Evolutionary conservation across 179 eudicot genomes (phyloP), one percentile per base, ranked within the genome.

Genomic region (Pouteria campechiana): DNA sequence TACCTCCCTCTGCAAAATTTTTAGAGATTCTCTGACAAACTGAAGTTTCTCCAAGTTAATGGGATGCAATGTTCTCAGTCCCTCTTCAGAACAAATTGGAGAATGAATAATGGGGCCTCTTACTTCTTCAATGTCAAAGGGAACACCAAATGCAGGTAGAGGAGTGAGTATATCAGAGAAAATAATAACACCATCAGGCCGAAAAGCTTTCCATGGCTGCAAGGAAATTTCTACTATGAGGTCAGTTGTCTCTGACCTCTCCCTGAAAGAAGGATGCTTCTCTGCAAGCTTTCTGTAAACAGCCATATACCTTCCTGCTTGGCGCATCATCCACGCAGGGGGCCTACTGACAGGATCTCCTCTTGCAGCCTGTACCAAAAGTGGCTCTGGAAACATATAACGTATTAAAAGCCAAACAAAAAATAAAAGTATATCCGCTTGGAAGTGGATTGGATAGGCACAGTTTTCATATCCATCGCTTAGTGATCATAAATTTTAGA

Each of bases 281-380:
- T 88, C 72, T 37, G 97, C 94, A 64, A 88, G 97, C 81, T 81
- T 84, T 81, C 85, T 70, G 78, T 88, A 88, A 61, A 72, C 68
- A 31, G 95, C 95, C 97, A 88, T 84, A 45, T 88, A 89, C 86
- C 96, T 86, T 74, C 96, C 96, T 18, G 93, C 96, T 58, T 86
- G 96, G 48, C 96, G 93, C 93, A 86, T 86, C 93, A 86, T 86
- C 96, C 96, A 86, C 63, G 96, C 93, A 46, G 96, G 96, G 21
- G 93, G 89, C 7, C 93, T 75, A 56, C 62, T 63, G 37, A 86
- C 85, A 32, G 69, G 71, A 4, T 69, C 72, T 29, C 96, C 89
- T 73, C 72, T 78, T 39, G 95, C 93, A 49, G 95, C 92, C 69
- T 69, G 65, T 17, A 86, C 82, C 73, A 86, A 67, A 47, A 86